A percentile compares a stretch with the other conserved stretches of the same genome.
Evolutionary conservation across 2,329 filamentous ascomycete genomes (phyloP).

Genomic region (Apiospora sp.): DNA sequence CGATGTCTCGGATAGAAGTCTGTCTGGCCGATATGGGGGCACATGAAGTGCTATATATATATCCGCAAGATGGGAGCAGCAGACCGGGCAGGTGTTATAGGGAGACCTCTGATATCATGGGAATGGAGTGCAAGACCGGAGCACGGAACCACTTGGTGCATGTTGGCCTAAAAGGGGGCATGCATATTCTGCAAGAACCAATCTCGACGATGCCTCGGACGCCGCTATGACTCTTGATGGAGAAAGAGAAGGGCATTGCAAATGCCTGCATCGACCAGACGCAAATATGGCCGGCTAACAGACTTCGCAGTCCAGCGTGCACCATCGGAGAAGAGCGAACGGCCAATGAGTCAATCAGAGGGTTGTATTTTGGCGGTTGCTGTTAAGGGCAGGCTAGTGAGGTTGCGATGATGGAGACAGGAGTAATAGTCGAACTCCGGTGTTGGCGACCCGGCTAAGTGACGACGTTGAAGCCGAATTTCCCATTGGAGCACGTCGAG

Average conservation of each 20-base stretch:
- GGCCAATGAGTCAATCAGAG: neutral
- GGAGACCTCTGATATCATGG: conserved; percentile 23
- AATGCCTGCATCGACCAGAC: neutral
- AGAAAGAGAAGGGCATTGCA: neutral
- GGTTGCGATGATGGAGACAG: conserved; percentile 21
- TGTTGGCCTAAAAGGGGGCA: conserved; percentile 32
- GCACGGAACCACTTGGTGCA: conserved; percentile 34
- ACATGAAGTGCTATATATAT: conserved; percentile 15
- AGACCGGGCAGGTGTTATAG: conserved; percentile 35
- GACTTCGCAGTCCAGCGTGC: neutral
- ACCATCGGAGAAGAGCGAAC: neutral
- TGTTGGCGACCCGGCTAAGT: conserved; percentile 19
- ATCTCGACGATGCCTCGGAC: conserved; percentile 3
- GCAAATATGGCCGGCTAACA: neutral
- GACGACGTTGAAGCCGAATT: conserved; percentile 16
- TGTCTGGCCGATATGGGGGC: neutral
- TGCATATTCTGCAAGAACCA: conserved; percentile 8
- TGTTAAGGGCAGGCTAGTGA: neutral
- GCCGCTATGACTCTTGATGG: conserved; percentile 8
- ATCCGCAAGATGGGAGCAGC: conserved; percentile 27
- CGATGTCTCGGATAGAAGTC: neutral
- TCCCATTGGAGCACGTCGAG: neutral
- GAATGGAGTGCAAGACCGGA: conserved; percentile 25
- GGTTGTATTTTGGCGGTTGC: neutral
- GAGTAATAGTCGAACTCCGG: neutral